Evolutionary conservation across 345 rosid genomes (phyloP).

Genomic region (Carallia pectinifolia): DNA sequence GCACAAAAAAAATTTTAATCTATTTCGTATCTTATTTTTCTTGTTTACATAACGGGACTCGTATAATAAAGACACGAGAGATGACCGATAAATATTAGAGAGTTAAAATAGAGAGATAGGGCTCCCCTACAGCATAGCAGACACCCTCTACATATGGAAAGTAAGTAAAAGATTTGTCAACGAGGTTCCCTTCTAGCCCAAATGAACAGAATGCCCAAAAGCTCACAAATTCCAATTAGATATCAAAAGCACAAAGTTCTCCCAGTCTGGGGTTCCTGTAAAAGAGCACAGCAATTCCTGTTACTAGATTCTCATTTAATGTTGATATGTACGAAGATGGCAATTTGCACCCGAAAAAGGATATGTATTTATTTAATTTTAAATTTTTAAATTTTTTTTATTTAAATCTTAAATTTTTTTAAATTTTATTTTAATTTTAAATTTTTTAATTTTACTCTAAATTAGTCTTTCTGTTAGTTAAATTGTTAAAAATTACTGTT

Average conservation of each 20-base stretch:
- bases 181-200: background rate
- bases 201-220: slow-evolving; percentile 4
- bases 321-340: no score
- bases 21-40: no score
- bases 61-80: slow-evolving; percentile 4
- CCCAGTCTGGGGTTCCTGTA: slow-evolving; percentile 1
- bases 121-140: slow-evolving; percentile 16
- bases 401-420: no score
- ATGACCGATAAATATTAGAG: slow-evolving; percentile 7
- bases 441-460: no score
- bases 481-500: no score
- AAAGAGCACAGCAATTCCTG: slow-evolving; percentile 26
- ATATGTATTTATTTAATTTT: no score
- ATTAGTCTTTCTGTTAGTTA: no score
- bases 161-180: background rate
- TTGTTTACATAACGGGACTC: no score
- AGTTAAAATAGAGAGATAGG: slow-evolving; percentile 5
- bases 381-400: no score
- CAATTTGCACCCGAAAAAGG: no score
- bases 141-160: slow-evolving; percentile 26
- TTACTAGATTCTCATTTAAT: slow-evolving; percentile 10
- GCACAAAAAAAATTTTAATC: no score
- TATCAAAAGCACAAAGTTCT: slow-evolving; percentile 4
- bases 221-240: slow-evolving; percentile 26
- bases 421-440: no score